Conservation (phyloP, 768 basidiomycete genomes). For the Asterophora lycoperdoides region DNA sequence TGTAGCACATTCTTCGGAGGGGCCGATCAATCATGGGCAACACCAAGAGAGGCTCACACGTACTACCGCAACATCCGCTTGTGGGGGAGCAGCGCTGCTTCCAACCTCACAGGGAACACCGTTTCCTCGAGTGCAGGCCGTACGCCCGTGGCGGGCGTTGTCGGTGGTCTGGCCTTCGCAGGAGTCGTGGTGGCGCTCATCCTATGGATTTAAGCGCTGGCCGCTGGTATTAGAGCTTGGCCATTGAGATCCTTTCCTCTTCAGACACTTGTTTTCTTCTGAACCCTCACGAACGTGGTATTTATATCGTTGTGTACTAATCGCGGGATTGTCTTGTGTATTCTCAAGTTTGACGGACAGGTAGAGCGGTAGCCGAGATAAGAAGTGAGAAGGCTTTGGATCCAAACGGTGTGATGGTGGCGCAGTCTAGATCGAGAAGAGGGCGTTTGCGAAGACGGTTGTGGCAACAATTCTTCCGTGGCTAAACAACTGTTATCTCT, state of each 20-base stretch:
- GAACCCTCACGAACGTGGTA: not conserved
- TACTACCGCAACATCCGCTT: slow-evolving; percentile 75
- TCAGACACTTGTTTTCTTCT: no score
- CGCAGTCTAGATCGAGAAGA: no score
- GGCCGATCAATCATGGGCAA: slow-evolving; percentile 67
- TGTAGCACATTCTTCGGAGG: slow-evolving; percentile 81
- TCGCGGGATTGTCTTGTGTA: no score
- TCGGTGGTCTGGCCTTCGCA: not conserved
- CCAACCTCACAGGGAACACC: slow-evolving; percentile 38
- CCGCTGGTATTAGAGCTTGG: not conserved
- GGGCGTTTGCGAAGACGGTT: no score
- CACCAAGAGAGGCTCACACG: slow-evolving; percentile 59
- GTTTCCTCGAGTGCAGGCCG: slow-evolving; percentile 22
- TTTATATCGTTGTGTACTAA: not conserved
- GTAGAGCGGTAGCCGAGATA: no score
- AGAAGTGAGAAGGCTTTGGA: no score
- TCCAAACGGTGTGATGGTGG: no score
- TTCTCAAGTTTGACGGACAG: no score
- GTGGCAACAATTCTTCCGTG: no score
- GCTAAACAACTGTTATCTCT: no score
- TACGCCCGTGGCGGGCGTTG: not conserved
- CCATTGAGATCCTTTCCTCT: no score
- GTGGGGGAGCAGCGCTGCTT: slow-evolving; percentile 52
- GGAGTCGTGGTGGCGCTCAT: not conserved
- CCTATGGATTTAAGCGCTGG: not conserved